Evolutionary conservation across 106 monocot genomes (phyloP), one percentile per base, ranked within the genome.

Genomic region (Dioscorea alata): DNA sequence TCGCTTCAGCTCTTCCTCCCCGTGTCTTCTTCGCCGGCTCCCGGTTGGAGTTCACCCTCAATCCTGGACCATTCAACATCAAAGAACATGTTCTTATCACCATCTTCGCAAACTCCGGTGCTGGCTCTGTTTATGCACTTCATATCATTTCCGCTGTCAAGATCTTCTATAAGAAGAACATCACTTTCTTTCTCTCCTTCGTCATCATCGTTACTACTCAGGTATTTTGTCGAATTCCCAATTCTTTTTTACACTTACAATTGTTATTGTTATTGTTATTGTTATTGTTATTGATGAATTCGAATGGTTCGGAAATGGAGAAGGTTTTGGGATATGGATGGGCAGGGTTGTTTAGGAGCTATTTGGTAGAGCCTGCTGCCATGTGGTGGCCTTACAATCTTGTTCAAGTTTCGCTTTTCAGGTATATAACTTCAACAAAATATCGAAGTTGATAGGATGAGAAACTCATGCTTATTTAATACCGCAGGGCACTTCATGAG

Each of bases 321-420:
- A 20, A 94, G 94, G 82, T 90, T 23, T 67, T 94, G 73, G 94
- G 94, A 14, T 94, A 78, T 33, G 94, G 94, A 17, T 94, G 94
- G 94, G 94, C 94, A 0, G 94, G 94, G 18, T 80, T 94, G 59
- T 94, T 94, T 80, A 74, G 94, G 80, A 69, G 82, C 66, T 87
- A 87, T 69, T 63, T 94, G 33, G 94, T 94, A 31, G 82, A 90
- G 71, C 94, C 90, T 67, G 94, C 90, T 49, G 84, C 86, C 12
- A 94, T 94, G 94, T 94, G 94, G 94, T 94, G 94, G 94, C 94
- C 94, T 57, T 72, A 77, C 48, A 90, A 94, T 67, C 74, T 94
- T n/a, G 89, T 94, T 21, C 94, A 94, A 67, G 94, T 94, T 53
- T 94, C 94, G n/a, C 87, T 94, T 4, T 94, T 94, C 73, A 86